A percentile compares a stretch with the other conserved stretches of the same genome.
phyloP scores from a whole-genome alignment of 306 rosid genomes.

The Citrullus amarus region DNA sequence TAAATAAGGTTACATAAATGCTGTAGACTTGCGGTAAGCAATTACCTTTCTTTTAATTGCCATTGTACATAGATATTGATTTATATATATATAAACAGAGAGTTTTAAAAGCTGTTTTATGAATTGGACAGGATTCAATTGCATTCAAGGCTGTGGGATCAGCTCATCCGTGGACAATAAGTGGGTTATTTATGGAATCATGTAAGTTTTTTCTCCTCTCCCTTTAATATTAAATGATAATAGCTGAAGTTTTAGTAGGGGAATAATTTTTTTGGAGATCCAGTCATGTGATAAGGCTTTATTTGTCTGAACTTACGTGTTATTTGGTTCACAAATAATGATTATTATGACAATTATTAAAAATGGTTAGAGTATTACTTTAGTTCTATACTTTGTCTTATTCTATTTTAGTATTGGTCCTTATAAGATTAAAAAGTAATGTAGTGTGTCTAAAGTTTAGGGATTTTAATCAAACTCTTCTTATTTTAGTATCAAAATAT shows the following conservation, averaged over 20 bases:
- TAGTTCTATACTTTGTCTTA: background rate
- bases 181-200: slow-evolving; percentile 4
- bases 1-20: slow-evolving; percentile 8
- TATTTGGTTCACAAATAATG: background rate
- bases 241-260: background rate
- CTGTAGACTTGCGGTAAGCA: slow-evolving; percentile 7
- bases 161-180: slow-evolving; percentile 1
- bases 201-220: background rate
- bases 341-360: background rate
- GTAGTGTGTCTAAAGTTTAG: background rate
- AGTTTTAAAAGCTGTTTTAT: slow-evolving; percentile 1
- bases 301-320: background rate
- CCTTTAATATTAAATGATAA: background rate
- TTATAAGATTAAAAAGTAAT: background rate
- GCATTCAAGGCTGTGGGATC: slow-evolving; percentile 15
- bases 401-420: background rate
- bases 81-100: background rate
- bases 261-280: background rate
- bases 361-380: background rate
- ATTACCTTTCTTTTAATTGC: background rate
- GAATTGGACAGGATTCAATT: slow-evolving; percentile 11
- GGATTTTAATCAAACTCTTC: background rate
- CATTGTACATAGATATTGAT: background rate
- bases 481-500: background rate
- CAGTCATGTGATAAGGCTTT: background rate